phyloP scores from a whole-genome alignment of 805 yeast genomes.

The Metschnikowia peoriensis region DNA sequence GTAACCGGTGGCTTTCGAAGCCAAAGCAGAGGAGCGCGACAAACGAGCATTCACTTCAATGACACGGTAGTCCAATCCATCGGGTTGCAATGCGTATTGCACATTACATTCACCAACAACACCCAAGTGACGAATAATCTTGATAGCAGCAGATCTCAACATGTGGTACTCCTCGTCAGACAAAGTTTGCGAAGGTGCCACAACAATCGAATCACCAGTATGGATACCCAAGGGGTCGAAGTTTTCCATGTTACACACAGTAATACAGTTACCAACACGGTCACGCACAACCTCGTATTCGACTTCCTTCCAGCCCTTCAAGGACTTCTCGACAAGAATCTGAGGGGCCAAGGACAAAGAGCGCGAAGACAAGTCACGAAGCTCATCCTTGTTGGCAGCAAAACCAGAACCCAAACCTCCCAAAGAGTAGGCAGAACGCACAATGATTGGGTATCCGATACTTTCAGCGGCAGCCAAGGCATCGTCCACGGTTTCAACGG shows the following conservation, averaged over 20 bases:
- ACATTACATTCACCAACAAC: constrained; percentile 99
- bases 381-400: constrained; percentile 79
- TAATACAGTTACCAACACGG: constrained; percentile 93
- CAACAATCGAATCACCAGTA: constrained; percentile 98
- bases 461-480: constrained; percentile 85
- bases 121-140: constrained; percentile 95
- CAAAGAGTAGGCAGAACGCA: constrained; percentile 94
- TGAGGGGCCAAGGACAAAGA: constrained; percentile 90
- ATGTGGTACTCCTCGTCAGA: constrained; percentile 97
- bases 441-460: constrained; percentile 94
- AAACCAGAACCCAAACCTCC: constrained; percentile 99
- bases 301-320: constrained; percentile 99
- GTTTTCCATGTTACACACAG: constrained; percentile 99
- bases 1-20: constrained; percentile 98
- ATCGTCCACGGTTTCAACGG: constrained; percentile 90
- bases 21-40: constrained; percentile 95
- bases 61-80: constrained; percentile 91
- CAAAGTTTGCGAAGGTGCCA: constrained; percentile 96
- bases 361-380: constrained; percentile 84
- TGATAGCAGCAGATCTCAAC: constrained; percentile 96
- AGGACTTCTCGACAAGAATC: constrained; percentile 91
- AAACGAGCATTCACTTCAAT: constrained; percentile 97
- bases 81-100: constrained; percentile 94
- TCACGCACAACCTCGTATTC: constrained; percentile 99
- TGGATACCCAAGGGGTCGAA: constrained; percentile 98